These are phyloP conservation scores for Draba incana DNA, from an alignment of 345 rosid species.

Conservation along the genomic window DNA sequence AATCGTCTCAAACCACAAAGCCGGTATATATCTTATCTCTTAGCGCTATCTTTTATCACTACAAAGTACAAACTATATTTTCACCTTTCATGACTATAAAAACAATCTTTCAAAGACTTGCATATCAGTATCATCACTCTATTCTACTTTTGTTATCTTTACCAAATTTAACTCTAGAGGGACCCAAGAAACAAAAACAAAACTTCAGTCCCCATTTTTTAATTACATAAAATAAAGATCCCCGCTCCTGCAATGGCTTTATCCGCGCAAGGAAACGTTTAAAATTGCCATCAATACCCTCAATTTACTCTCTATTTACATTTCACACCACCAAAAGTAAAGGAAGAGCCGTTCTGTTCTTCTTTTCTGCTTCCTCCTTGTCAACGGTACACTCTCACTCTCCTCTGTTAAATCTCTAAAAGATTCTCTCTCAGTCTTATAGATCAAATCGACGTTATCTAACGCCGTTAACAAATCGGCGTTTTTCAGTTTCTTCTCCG, in stretches of 20 bases:
- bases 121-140: neutral
- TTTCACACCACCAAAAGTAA: neutral
- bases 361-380: conserved; percentile 1
- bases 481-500: conserved; percentile 33
- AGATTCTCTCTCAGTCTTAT: conserved; percentile 24
- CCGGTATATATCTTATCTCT: neutral
- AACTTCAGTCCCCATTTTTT: neutral
- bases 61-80: neutral
- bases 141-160: too few relatives aligned
- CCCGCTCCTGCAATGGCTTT: conserved; percentile 35
- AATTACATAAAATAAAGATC: neutral
- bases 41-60: neutral
- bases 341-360: conserved; percentile 31
- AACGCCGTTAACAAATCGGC: conserved; percentile 47
- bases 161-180: too few relatives aligned
- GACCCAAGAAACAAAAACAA: neutral
- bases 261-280: conserved; percentile 46
- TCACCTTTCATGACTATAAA: neutral
- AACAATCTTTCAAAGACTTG: neutral
- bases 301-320: conserved; percentile 8
- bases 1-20: neutral
- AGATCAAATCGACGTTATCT: conserved; percentile 40
- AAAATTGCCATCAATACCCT: conserved; percentile 43
- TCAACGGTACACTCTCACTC: conserved; percentile 14
- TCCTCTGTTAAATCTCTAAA: neutral